Evolutionary conservation across 208 protist species (phyloP).

Genomic region (Trypanosomatidae sp.): DNA sequence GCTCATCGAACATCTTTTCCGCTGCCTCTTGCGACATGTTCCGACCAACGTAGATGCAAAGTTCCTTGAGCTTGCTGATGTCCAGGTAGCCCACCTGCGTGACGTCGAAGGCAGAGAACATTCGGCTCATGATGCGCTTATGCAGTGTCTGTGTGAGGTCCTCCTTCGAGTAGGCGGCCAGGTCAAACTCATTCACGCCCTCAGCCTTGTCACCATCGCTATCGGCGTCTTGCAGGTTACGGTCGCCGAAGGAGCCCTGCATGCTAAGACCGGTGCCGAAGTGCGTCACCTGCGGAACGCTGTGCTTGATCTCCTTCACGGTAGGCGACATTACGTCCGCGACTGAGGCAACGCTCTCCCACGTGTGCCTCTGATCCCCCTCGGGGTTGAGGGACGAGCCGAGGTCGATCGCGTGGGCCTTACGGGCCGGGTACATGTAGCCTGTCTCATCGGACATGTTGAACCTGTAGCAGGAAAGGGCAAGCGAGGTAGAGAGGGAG

Average conservation of each 20-base stretch:
- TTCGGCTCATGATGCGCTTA: slow-evolving; percentile 83
- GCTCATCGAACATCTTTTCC: slow-evolving; percentile 59
- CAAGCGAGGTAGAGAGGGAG: background rate
- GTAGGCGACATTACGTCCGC: slow-evolving; percentile 24
- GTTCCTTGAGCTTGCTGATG: slow-evolving; percentile 55
- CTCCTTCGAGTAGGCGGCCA: slow-evolving; percentile 82
- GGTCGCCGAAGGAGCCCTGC: slow-evolving; percentile 14
- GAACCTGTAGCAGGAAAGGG: background rate
- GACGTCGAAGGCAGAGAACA: slow-evolving; percentile 91
- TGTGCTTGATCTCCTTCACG: slow-evolving; percentile 41
- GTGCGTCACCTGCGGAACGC: slow-evolving; percentile 26
- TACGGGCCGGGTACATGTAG: slow-evolving; percentile 35
- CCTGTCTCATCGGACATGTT: slow-evolving; percentile 13
- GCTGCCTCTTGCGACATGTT: slow-evolving; percentile 40
- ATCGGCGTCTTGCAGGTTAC: slow-evolving; percentile 12
- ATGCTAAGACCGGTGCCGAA: slow-evolving; percentile 57
- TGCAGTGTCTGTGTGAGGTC: slow-evolving; percentile 69
- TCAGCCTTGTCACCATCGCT: slow-evolving; percentile 5
- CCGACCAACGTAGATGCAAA: slow-evolving; percentile 82
- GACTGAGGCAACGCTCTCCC: slow-evolving; percentile 15
- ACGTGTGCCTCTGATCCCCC: background rate
- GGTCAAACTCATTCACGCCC: slow-evolving; percentile 70
- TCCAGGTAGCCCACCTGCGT: slow-evolving; percentile 75
- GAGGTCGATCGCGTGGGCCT: slow-evolving; percentile 40
- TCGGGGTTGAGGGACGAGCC: slow-evolving; percentile 27